Evolutionary conservation across 2,329 filamentous ascomycete species (phyloP).

Genomic region (Exophiala phaeomuriformis): DNA sequence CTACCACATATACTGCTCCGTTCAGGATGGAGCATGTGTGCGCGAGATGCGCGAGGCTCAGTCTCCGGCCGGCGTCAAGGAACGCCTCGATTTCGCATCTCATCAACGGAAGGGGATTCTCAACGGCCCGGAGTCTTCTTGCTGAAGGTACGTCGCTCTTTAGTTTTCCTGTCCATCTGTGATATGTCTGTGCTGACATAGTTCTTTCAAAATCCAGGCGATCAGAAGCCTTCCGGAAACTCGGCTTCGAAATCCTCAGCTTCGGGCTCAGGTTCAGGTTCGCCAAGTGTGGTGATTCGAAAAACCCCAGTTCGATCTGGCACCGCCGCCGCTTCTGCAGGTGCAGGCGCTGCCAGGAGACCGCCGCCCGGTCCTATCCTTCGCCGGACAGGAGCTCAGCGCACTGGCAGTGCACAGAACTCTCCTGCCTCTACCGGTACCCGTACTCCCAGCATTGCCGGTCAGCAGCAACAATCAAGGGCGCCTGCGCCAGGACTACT

Average conservation of each 20-base stretch:
- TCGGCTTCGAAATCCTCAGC: neutral
- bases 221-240: slow-evolving; percentile 1
- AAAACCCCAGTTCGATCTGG: neutral
- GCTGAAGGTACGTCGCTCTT: slow-evolving; percentile 10
- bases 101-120: slow-evolving; percentile 7
- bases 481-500: slow-evolving; percentile 2
- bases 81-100: neutral
- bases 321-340: neutral
- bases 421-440: neutral
- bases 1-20: neutral
- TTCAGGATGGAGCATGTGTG: slow-evolving; percentile 13
- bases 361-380: slow-evolving; percentile 1
- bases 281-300: neutral
- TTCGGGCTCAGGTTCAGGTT: neutral
- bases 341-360: neutral
- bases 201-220: neutral
- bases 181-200: neutral
- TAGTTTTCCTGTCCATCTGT: neutral
- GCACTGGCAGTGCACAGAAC: neutral
- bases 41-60: slow-evolving; percentile 13
- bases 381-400: neutral
- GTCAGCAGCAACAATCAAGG: neutral
- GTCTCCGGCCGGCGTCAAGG: slow-evolving; percentile 2
- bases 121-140: neutral
- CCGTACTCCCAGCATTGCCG: neutral